Conservation (phyloP, 805 yeast species). For the Sporopachydermia quercuum region DNA sequence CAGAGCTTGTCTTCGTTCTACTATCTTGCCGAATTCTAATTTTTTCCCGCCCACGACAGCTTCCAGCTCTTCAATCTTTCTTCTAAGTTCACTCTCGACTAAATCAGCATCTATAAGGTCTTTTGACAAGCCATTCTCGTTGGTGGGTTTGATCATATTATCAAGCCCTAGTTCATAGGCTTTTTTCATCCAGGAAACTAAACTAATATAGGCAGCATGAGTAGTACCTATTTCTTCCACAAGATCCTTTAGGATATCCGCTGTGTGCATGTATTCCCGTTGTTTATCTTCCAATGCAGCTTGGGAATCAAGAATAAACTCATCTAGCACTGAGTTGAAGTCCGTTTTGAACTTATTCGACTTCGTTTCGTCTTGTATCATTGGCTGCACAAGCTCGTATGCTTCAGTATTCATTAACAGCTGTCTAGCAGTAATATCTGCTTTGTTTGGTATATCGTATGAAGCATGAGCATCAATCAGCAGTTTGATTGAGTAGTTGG, state of each 20-base stretch:
- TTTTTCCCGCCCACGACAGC: too few relatives aligned
- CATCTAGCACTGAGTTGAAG: not conserved
- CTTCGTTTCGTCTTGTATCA: not conserved
- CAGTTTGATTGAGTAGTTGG: constrained; percentile 27
- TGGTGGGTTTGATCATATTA: too few relatives aligned
- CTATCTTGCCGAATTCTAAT: too few relatives aligned
- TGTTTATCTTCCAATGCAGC: not conserved
- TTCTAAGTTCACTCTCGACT: too few relatives aligned
- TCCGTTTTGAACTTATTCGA: not conserved
- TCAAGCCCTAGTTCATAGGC: not conserved
- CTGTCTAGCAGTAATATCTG: constrained; percentile 20
- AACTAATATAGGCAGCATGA: constrained; percentile 11
- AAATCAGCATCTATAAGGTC: too few relatives aligned
- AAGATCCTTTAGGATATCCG: constrained; percentile 9
- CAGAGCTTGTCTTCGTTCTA: constrained; percentile 36
- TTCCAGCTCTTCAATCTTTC: too few relatives aligned
- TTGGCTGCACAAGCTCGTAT: not conserved
- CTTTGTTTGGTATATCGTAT: constrained; percentile 25
- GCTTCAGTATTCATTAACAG: not conserved
- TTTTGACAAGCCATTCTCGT: too few relatives aligned
- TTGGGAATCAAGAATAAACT: not conserved
- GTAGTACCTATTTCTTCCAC: constrained; percentile 15
- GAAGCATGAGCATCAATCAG: constrained; percentile 34
- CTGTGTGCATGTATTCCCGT: constrained; percentile 9
- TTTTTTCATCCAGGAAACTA: not conserved